These are phyloP conservation scores for Fulvia fulva DNA, from an alignment of 2,329 filamentous ascomycete species.

Conservation along the genomic window DNA sequence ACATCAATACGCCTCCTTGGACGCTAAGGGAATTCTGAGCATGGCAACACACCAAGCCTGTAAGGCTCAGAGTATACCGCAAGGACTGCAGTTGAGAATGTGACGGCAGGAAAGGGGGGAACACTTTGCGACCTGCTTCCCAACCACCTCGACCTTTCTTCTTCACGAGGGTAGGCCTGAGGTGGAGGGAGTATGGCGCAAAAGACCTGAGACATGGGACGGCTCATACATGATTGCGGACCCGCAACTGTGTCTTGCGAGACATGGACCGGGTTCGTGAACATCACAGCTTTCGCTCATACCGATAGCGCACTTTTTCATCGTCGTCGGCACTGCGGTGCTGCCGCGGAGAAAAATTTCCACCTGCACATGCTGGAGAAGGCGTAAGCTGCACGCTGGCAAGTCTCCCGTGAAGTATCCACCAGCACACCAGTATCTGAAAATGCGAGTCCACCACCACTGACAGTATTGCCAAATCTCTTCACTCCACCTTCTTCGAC, in stretches of 20 bases:
- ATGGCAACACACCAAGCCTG: not conserved
- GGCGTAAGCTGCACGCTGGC: no score
- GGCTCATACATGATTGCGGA: not conserved
- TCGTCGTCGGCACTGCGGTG: not conserved
- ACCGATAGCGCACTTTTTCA: not conserved
- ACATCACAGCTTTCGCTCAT: not conserved
- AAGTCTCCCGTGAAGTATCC: no score
- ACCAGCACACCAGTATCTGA: no score
- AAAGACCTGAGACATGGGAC: not conserved
- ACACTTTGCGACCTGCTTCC: not conserved
- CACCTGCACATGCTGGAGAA: no score
- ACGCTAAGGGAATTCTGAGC: not conserved
- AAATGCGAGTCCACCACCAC: no score
- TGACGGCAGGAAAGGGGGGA: not conserved
- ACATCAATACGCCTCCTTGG: no score
- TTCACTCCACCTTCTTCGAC: no score
- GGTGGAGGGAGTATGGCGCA: not conserved
- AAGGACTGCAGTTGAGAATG: not conserved
- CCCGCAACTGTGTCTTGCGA: not conserved
- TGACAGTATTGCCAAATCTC: no score
- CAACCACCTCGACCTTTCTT: not conserved
- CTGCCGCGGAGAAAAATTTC: not conserved
- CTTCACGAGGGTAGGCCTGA: not conserved
- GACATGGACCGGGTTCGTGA: not conserved
- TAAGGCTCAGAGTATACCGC: not conserved